Percentiles rank a stretch among this genome's conserved stretches.
Evolutionary conservation across 2,329 filamentous ascomycete genomes (phyloP).

Genomic region (Colletotrichum sp.): DNA sequence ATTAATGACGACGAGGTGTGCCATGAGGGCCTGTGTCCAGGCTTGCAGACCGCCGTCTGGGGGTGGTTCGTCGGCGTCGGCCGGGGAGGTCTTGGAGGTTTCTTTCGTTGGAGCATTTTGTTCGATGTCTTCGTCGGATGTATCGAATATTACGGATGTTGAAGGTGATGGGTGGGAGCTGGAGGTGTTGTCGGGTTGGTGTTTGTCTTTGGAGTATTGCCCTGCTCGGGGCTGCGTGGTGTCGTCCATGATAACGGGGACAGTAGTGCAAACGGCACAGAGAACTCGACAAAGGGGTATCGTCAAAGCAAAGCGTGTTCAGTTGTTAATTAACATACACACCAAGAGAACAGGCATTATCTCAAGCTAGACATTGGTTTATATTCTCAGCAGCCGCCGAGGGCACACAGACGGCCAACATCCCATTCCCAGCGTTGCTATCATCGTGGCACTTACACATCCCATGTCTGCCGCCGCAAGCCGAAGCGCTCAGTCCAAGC

Average conservation of each 20-base stretch:
- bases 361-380: background rate
- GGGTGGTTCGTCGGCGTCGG: background rate
- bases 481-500: background rate
- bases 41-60: background rate
- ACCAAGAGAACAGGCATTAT: rapidly evolving
- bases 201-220: background rate
- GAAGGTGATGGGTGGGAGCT: background rate
- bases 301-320: rapidly evolving
- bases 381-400: background rate
- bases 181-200: background rate
- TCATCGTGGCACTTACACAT: background rate
- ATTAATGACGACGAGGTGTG: slow-evolving; percentile 40
- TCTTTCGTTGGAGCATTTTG: background rate
- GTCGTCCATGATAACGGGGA: background rate
- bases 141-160: background rate
- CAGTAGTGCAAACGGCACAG: background rate
- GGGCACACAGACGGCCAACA: no score
- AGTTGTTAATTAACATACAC: background rate
- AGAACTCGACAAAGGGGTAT: background rate
- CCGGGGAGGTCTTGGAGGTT: background rate
- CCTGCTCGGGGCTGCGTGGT: background rate
- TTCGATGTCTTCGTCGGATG: background rate
- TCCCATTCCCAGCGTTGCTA: background rate
- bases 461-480: background rate
- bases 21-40: slow-evolving; percentile 2